These are phyloP conservation scores for Aspergillus incahuasiensis DNA, from an alignment of 495 filamentous ascomycete genomes.

Conservation along the genomic window DNA sequence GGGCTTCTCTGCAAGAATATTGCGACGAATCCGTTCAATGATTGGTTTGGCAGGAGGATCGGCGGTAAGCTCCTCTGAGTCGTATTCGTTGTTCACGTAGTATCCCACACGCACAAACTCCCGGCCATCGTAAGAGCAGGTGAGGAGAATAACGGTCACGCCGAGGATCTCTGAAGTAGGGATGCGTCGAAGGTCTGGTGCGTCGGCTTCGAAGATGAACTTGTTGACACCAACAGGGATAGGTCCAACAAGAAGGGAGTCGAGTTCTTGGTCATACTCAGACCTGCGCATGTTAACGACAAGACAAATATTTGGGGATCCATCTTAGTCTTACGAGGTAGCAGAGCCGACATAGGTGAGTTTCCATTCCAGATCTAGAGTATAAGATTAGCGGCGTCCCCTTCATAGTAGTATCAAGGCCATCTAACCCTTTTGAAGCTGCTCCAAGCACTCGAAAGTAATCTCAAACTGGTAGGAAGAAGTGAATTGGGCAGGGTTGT, in stretches of 20 bases:
- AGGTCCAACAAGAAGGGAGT: constrained; percentile 91
- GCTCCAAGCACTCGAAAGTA: constrained; percentile 95
- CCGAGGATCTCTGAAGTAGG: constrained; percentile 92
- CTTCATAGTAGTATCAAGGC: too few species aligned
- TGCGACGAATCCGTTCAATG: constrained; percentile 85
- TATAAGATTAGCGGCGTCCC: neutral
- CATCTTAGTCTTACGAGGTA: constrained; percentile 67
- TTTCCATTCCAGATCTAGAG: constrained; percentile 94
- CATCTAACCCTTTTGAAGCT: constrained; percentile 75
- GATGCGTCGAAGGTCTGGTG: constrained; percentile 83
- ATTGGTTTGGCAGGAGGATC: constrained; percentile 89
- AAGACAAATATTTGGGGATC: neutral
- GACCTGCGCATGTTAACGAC: constrained; percentile 51
- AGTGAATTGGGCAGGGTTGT: constrained; percentile 90
- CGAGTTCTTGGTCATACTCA: constrained; percentile 96
- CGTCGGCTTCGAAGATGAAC: constrained; percentile 94
- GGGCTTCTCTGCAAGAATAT: constrained; percentile 94
- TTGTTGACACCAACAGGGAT: constrained; percentile 97
- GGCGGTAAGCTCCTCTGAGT: constrained; percentile 77
- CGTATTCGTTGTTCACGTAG: constrained; percentile 99
- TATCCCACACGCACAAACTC: constrained; percentile 99
- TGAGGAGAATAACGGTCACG: constrained; percentile 94
- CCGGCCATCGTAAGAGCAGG: constrained; percentile 90
- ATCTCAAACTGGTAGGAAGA: constrained; percentile 94
- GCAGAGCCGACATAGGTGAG: constrained; percentile 97